Evolutionary conservation across 2,329 filamentous ascomycete genomes (phyloP).

Genomic region (Nemania diffusa): DNA sequence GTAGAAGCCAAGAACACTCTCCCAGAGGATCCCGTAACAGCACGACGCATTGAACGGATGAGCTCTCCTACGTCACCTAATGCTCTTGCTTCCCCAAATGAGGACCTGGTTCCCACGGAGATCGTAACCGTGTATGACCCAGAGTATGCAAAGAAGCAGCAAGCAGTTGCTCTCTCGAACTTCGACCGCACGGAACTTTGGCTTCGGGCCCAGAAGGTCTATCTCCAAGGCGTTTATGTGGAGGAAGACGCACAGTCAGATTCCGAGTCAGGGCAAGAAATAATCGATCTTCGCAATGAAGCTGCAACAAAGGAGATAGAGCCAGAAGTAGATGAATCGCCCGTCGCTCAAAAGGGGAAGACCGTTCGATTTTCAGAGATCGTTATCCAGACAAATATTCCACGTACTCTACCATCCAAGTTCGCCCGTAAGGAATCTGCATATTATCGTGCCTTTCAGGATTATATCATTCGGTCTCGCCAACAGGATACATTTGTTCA

Average conservation of each 20-base stretch:
- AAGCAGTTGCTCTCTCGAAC: slow-evolving; percentile 75
- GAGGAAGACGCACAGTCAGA: slow-evolving; percentile 56
- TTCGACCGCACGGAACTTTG: slow-evolving; percentile 87
- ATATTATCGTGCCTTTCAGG: slow-evolving; percentile 89
- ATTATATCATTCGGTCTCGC: slow-evolving; percentile 73
- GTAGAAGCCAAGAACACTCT: slow-evolving; percentile 50
- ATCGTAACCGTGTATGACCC: slow-evolving; percentile 78
- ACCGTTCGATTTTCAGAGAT: slow-evolving; percentile 77
- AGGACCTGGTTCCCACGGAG: slow-evolving; percentile 70
- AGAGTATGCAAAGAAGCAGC: slow-evolving; percentile 77
- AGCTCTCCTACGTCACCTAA: slow-evolving; percentile 48
- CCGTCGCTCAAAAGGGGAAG: slow-evolving; percentile 67
- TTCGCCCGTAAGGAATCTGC: slow-evolving; percentile 73
- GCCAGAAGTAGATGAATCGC: slow-evolving; percentile 43
- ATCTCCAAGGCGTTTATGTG: slow-evolving; percentile 74
- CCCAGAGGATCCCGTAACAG: slow-evolving; percentile 46
- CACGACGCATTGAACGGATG: slow-evolving; percentile 45
- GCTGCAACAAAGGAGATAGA: slow-evolving; percentile 45
- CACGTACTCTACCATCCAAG: slow-evolving; percentile 63
- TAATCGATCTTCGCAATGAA: slow-evolving; percentile 49
- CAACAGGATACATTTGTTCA: slow-evolving; percentile 84
- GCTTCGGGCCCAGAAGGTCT: slow-evolving; percentile 83
- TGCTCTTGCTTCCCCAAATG: slow-evolving; percentile 55
- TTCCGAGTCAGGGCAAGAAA: slow-evolving; percentile 50
- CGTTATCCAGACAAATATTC: slow-evolving; percentile 57